Conservation (phyloP, 257 asterid species). For the Solanum piurae region DNA sequence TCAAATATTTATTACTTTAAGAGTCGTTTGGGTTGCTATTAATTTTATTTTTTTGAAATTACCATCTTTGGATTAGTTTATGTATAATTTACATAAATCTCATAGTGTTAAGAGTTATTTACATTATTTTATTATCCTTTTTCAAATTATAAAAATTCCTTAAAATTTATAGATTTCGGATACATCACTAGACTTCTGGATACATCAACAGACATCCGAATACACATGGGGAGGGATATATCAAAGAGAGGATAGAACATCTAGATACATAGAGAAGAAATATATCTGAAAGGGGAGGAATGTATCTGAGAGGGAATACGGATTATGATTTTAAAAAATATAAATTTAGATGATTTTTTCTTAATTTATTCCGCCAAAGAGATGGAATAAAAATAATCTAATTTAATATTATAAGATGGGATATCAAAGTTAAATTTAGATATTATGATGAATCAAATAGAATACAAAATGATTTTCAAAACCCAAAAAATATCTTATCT, state of each 20-base stretch:
- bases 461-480: background rate
- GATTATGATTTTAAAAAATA: too few relatives aligned
- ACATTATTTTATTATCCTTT: too few relatives aligned
- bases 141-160: background rate
- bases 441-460: background rate
- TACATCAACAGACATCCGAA: fast-evolving
- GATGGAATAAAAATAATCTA: background rate
- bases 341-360: too few relatives aligned
- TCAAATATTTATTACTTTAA: background rate
- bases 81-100: too few relatives aligned
- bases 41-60: background rate
- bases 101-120: too few relatives aligned
- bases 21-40: background rate
- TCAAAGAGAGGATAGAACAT: background rate
- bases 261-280: too few relatives aligned
- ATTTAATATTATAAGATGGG: background rate
- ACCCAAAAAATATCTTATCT: background rate
- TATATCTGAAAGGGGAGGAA: too few relatives aligned
- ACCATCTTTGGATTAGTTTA: background rate
- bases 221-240: background rate
- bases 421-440: background rate
- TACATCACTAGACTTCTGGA: background rate
- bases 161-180: too few relatives aligned
- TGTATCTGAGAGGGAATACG: fast-evolving
- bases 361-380: background rate